phyloP scores from a whole-genome alignment of 2,329 filamentous ascomycete genomes.

The Aurifilum marmelostoma region DNA sequence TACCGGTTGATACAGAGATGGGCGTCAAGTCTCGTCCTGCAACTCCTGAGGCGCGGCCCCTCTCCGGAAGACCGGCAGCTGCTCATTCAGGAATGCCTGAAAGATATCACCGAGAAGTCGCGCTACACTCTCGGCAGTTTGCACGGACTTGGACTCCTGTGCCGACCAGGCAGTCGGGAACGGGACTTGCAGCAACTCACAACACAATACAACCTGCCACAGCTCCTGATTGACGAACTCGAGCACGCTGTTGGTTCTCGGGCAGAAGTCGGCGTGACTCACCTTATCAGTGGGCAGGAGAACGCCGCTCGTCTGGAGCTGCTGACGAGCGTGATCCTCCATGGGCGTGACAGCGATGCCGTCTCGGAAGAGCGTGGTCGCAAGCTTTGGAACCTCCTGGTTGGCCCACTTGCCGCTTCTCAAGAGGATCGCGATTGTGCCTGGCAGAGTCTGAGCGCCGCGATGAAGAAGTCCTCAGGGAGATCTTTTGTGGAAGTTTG shows the following conservation, averaged over 20 bases:
- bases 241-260: slow-evolving; percentile 55
- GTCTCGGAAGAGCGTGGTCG: slow-evolving; percentile 65
- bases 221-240: slow-evolving; percentile 66
- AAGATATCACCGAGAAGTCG: slow-evolving; percentile 67
- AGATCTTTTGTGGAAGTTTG: slow-evolving; percentile 61
- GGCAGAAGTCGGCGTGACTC: slow-evolving; percentile 44
- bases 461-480: slow-evolving; percentile 48
- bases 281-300: slow-evolving; percentile 50
- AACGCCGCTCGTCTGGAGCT: slow-evolving; percentile 61
- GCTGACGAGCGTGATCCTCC: slow-evolving; percentile 59
- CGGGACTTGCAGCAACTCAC: slow-evolving; percentile 62
- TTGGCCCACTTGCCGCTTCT: slow-evolving; percentile 65
- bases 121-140: slow-evolving; percentile 73
- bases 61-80: slow-evolving; percentile 58
- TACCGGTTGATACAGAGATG: slow-evolving; percentile 27
- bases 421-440: slow-evolving; percentile 65
- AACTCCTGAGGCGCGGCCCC: slow-evolving; percentile 60
- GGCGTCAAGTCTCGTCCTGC: slow-evolving; percentile 21
- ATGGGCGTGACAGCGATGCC: slow-evolving; percentile 57
- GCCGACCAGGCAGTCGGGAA: slow-evolving; percentile 51
- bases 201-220: slow-evolving; percentile 63
- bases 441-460: slow-evolving; percentile 67
- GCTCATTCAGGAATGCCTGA: slow-evolving; percentile 69
- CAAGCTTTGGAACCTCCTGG: slow-evolving; percentile 72
- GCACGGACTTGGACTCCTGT: slow-evolving; percentile 60